Percentiles rank a stretch among this genome's conserved stretches.
Evolutionary conservation across 192 early-diverging fungal species (phyloP).

Genomic region (Haplosporangium gracile): DNA sequence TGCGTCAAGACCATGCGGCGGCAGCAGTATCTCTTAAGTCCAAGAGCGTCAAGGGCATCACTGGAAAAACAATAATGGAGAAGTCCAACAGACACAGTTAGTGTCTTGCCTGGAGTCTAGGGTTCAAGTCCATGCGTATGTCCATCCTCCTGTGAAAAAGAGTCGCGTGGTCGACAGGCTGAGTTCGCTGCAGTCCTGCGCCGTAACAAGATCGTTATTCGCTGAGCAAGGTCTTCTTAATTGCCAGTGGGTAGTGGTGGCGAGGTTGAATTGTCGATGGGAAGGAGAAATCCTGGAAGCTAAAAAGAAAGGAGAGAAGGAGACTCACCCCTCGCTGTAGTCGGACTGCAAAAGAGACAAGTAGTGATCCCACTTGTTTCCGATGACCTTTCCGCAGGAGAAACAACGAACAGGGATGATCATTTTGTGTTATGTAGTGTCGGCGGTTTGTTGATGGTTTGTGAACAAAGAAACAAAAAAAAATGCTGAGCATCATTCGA

Average conservation of each 20-base stretch:
- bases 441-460: background rate
- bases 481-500: slow-evolving; percentile 7
- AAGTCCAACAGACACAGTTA: background rate
- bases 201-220: background rate
- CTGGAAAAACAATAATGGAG: slow-evolving; percentile 43
- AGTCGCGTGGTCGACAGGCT: background rate
- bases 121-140: background rate
- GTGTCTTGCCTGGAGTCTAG: background rate
- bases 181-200: background rate
- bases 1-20: slow-evolving; percentile 98
- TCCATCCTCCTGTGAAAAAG: background rate
- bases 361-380: slow-evolving; percentile 97
- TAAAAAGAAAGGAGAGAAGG: background rate
- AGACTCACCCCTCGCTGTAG: slow-evolving; percentile 80
- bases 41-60: slow-evolving; percentile 80
- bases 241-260: background rate
- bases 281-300: background rate
- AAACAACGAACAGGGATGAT: slow-evolving; percentile 99
- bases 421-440: slow-evolving; percentile 69
- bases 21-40: slow-evolving; percentile 95
- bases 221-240: background rate
- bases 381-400: slow-evolving; percentile 98
- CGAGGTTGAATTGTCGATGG: background rate
- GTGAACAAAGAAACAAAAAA: background rate
- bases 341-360: slow-evolving; percentile 83